These are phyloP conservation scores for Fusarium denticulatum DNA, from an alignment of 2,329 filamentous ascomycete genomes.

Conservation along the genomic window DNA sequence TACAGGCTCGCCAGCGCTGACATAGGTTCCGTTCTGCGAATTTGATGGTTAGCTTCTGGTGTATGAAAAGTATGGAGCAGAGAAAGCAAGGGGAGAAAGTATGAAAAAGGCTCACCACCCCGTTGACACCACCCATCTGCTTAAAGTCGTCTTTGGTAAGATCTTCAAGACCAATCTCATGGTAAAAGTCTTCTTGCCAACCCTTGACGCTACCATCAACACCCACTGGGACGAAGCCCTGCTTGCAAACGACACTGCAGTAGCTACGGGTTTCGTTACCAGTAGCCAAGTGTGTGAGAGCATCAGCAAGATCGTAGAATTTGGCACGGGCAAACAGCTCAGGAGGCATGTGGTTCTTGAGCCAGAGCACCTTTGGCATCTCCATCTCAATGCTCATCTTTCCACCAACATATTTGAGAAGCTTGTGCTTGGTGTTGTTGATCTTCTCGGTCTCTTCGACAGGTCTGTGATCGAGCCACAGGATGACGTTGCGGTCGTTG, in stretches of 20 bases:
- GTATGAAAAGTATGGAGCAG: background rate
- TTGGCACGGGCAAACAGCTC: slow-evolving; percentile 93
- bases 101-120: slow-evolving; percentile 76
- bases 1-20: slow-evolving; percentile 91
- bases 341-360: slow-evolving; percentile 97
- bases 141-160: slow-evolving; percentile 87
- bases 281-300: slow-evolving; percentile 92
- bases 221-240: slow-evolving; percentile 95
- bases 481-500: slow-evolving; percentile 91
- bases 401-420: slow-evolving; percentile 94
- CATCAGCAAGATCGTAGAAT: slow-evolving; percentile 95
- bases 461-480: slow-evolving; percentile 97
- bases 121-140: slow-evolving; percentile 92
- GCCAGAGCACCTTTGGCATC: slow-evolving; percentile 96
- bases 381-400: slow-evolving; percentile 99
- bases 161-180: slow-evolving; percentile 85
- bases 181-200: slow-evolving; percentile 96
- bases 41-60: slow-evolving; percentile 21
- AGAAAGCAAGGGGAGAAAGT: slow-evolving; percentile 26
- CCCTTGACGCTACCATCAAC: slow-evolving; percentile 97
- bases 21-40: slow-evolving; percentile 84
- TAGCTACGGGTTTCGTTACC: slow-evolving; percentile 92
- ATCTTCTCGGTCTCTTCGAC: slow-evolving; percentile 91
- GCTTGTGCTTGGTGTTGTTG: slow-evolving; percentile 90
- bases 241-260: slow-evolving; percentile 97